phyloP scores from a whole-genome alignment of 805 yeast species.

The Hanseniaspora hatyaiensis region DNA sequence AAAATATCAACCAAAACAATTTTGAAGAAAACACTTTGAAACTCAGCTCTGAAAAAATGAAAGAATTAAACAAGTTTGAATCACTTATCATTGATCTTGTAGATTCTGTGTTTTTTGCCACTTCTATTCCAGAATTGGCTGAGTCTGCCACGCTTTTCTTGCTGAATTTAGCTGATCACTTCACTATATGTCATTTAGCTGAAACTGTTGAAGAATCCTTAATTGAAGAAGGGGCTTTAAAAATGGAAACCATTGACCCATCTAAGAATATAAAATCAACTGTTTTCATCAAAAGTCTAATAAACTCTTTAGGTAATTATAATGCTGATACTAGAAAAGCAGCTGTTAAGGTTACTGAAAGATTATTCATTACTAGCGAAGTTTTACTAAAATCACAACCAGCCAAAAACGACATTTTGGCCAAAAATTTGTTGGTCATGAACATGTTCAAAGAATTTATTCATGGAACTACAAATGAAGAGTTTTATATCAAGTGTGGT shows the following conservation, averaged over 20 bases:
- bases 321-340: constrained; percentile 54
- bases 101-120: constrained; percentile 62
- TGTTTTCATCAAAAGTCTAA: constrained; percentile 60
- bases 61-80: constrained; percentile 47
- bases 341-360: constrained; percentile 56
- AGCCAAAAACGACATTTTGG: constrained; percentile 36
- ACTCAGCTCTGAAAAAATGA: constrained; percentile 23
- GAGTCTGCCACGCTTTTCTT: constrained; percentile 56
- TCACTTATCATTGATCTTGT: constrained; percentile 51
- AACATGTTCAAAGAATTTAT: constrained; percentile 69
- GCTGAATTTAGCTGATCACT: constrained; percentile 62
- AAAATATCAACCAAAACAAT: constrained; percentile 26
- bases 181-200: constrained; percentile 64
- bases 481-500: constrained; percentile 73
- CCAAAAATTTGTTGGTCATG: constrained; percentile 61
- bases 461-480: constrained; percentile 85
- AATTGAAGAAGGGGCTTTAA: constrained; percentile 56
- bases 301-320: constrained; percentile 70
- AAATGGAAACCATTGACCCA: constrained; percentile 72
- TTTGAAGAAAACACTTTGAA: constrained; percentile 23
- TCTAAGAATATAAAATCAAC: constrained; percentile 55
- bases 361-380: constrained; percentile 49
- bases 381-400: constrained; percentile 45
- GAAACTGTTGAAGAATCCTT: constrained; percentile 58
- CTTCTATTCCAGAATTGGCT: constrained; percentile 58